Evolutionary conservation across 768 basidiomycete genomes (phyloP), one percentile per base, ranked within the genome.

Genomic region (Agrocybe chaxingu): DNA sequence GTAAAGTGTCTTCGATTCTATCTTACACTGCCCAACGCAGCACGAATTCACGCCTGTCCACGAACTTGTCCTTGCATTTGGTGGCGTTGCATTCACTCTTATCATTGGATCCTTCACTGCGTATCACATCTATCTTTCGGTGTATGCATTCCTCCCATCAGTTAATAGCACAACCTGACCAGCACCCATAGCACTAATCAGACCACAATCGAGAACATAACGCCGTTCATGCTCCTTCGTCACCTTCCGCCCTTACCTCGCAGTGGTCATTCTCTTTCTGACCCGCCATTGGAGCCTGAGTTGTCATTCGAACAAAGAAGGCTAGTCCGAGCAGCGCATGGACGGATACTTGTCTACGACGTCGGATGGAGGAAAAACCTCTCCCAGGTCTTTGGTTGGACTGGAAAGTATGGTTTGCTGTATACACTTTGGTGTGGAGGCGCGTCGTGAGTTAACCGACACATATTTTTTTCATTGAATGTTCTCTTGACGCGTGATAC

Each of bases 151-250:
- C 19, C 7, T 33, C 30, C 41, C 8, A 47, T 33, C 37, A 36
- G 8, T 34, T 11, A 24, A 50, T 31, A 40, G 48, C 31, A 44
- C 38, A 35, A 8, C 37, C 13, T 52, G 40, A 50, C 35, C 34
- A 31, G 18, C 48, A 7, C 13, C 16, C 31, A 24, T 31, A 91
- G 89, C 33, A 90, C 85, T 24, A 92, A 92, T 62, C 88, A 92
- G 69, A 92, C 90, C n/a, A 92, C 90, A 0, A 55, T 91, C 16
- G 90, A 92, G 61, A 75, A 81, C 49, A 74, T 91, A 35, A 81
- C 88, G 0, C 88, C 88, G 1, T 92, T 87, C 64, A 64, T 87
- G 24, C 73, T 92, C 10, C 73, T 93, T 45, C 81, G 85, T 48
- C 69, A 89, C 58, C 70, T 92, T 24, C 86, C 90, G 31, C 77